These are phyloP conservation scores for Salix viminalis DNA, from an alignment of 345 rosid species.

Conservation along the genomic window DNA sequence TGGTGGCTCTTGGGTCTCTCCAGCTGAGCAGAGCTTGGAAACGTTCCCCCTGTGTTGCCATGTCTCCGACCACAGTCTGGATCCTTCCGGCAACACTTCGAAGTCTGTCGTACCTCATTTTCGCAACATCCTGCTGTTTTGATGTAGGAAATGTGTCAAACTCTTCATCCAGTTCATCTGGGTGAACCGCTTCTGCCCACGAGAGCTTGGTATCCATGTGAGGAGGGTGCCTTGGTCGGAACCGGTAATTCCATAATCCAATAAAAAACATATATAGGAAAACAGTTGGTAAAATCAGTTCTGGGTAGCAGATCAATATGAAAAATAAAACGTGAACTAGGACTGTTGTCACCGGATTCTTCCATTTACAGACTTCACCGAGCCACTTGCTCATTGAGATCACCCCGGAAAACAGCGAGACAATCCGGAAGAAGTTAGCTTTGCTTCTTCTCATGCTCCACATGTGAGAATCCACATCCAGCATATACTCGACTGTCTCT, in stretches of 20 bases:
- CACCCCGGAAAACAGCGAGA: constrained; percentile 19
- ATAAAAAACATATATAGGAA: constrained; percentile 31
- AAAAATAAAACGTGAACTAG: constrained; percentile 23
- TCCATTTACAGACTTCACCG: constrained; percentile 27
- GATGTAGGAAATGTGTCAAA: constrained; percentile 32
- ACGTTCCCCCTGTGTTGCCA: constrained; percentile 36
- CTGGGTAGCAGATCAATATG: constrained; percentile 30
- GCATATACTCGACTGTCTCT: constrained; percentile 33
- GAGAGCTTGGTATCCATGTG: constrained; percentile 35
- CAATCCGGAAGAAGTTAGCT: constrained; percentile 29
- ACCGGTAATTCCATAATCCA: constrained; percentile 29
- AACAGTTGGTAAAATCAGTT: constrained; percentile 26
- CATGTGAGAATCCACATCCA: constrained; percentile 34
- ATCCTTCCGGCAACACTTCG: constrained; percentile 32
- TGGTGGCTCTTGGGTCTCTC: constrained; percentile 34
- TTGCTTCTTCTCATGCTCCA: constrained; percentile 40
- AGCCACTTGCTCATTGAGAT: constrained; percentile 28
- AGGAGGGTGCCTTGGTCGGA: constrained; percentile 29
- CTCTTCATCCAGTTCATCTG: constrained; percentile 33
- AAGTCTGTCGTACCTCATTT: constrained; percentile 33
- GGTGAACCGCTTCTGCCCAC: constrained; percentile 27
- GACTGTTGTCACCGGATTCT: constrained; percentile 22
- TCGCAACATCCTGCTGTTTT: constrained; percentile 16
- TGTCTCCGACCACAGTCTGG: constrained; percentile 32
- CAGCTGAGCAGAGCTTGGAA: constrained; percentile 29